Base-by-base conservation (phyloP, 768 basidiomycete genomes). In the Scleroderma bovista region DNA sequence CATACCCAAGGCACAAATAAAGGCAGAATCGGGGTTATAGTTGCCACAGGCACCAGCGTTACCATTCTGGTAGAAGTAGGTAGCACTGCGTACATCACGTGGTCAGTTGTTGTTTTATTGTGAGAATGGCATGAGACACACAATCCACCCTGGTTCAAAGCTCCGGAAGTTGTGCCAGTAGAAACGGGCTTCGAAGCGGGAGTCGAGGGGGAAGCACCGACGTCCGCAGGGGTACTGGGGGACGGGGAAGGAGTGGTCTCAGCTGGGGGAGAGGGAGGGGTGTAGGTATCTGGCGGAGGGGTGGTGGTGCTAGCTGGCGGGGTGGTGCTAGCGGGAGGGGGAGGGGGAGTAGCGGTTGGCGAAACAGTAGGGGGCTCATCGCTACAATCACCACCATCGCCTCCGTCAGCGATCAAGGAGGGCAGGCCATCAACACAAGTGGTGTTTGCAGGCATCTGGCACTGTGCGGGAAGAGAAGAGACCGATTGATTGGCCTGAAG, bases 11-110 rank as follows among this genome's bases (percentile, higher is more conserved):
- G 86, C 87, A 58, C 75, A 80, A 57, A 89, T 75, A 33, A 72
- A 45, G 56, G 72, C 83, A 23, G 13, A 57, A 68, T 95, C 93
- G 2, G 60, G 50, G 74, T 80, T 64, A 31, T 70, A 59, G 26
- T 47, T 55, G 40, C 93, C 94, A 66, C 94, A 96, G 6, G 89
- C 87, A 47, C 93, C 93, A 8, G 87, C 72, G 34, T 73, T 73
- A 42, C 85, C 86, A 42, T 78, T 69, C 73, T 90, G 88, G 68
- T 73, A 78, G 73, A 76, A 91, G 65, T 66, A 86, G 3, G 84
- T 86, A 33, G 78, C 83, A 52, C 81, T 83, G 34, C 39, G 17
- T 15, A 37, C n/a, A 39, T 33, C 36, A 50, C 19, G 10, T 16
- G 54, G 6, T 19, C 10, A 24, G 41, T 1, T 16, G 31, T 34